phyloP scores from a whole-genome alignment of 2,329 filamentous ascomycete genomes.

The Colletotrichum australisinense region DNA sequence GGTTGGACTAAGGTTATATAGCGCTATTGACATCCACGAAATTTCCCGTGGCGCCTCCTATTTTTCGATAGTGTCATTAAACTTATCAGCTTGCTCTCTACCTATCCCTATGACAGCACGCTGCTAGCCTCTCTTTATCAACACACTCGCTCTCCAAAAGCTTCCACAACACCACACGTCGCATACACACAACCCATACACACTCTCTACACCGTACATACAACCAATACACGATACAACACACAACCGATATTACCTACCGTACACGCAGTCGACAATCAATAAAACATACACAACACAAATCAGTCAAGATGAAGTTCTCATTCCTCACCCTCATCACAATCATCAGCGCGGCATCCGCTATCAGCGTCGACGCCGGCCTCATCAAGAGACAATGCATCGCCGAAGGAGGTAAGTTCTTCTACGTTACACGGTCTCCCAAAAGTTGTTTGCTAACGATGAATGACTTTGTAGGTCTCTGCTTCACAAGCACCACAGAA shows the following conservation, averaged over 20 bases:
- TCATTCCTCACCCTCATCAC: constrained; percentile 11
- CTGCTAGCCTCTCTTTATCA: neutral
- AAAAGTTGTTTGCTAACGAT: no score
- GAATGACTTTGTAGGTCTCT: no score
- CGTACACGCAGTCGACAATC: no score
- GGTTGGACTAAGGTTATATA: neutral
- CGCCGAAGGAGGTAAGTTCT: constrained; percentile 1
- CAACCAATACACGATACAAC: no score
- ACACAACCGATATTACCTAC: no score
- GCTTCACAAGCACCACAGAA: constrained; percentile 10
- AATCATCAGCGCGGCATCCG: constrained; percentile 13
- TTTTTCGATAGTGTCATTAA: neutral
- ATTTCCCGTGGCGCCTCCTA: neutral
- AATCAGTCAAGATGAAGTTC: constrained; percentile 14
- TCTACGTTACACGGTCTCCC: no score
- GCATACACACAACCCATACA: no score
- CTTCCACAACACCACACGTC: neutral
- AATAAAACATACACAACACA: neutral
- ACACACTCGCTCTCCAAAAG: neutral
- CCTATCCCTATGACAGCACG: neutral
- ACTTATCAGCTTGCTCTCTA: neutral
- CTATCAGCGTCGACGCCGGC: constrained; percentile 22
- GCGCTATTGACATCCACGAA: neutral
- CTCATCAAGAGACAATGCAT: constrained; percentile 27
- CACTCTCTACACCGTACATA: neutral